Conservation (phyloP, 148 eudicot genomes). For the Rhododendron henanense region DNA sequence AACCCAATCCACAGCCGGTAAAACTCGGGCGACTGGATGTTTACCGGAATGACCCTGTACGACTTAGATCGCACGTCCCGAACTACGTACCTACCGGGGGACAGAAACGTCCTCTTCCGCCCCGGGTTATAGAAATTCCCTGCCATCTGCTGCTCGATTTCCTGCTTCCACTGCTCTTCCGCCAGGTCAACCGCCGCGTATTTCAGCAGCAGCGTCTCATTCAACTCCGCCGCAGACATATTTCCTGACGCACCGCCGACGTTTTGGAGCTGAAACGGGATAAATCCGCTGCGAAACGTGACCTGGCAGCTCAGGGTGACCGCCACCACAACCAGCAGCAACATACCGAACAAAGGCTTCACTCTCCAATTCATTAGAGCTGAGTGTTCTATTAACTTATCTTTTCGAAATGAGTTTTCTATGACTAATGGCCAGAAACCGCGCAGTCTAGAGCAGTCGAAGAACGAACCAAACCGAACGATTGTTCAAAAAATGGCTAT, state of each 20-base stretch:
- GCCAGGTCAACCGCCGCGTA: slow-evolving; percentile 51
- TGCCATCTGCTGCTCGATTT: slow-evolving; percentile 48
- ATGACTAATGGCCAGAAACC: too few relatives aligned
- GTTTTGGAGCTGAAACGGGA: slow-evolving; percentile 24
- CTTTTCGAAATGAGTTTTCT: too few relatives aligned
- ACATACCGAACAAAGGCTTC: slow-evolving; percentile 42
- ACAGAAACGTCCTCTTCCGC: slow-evolving; percentile 37
- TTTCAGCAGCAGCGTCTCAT: slow-evolving; percentile 46
- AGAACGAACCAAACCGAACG: neutral
- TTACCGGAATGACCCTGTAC: slow-evolving; percentile 32
- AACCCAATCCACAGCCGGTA: slow-evolving; percentile 32
- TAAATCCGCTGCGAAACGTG: slow-evolving; percentile 27
- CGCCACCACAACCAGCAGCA: slow-evolving; percentile 45
- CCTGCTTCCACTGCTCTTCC: slow-evolving; percentile 37
- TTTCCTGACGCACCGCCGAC: neutral
- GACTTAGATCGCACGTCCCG: slow-evolving; percentile 26
- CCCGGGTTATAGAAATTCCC: slow-evolving; percentile 36
- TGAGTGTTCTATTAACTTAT: slow-evolving; percentile 11
- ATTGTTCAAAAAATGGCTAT: neutral
- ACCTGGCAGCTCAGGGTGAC: slow-evolving; percentile 44
- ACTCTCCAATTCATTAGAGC: slow-evolving; percentile 46
- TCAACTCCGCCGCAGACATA: slow-evolving; percentile 21
- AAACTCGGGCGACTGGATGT: slow-evolving; percentile 41
- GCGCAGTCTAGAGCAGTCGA: neutral
- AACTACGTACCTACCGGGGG: slow-evolving; percentile 28